Base-by-base conservation (phyloP, 2,329 filamentous ascomycete species). In the Fusarium cyanostomum region DNA sequence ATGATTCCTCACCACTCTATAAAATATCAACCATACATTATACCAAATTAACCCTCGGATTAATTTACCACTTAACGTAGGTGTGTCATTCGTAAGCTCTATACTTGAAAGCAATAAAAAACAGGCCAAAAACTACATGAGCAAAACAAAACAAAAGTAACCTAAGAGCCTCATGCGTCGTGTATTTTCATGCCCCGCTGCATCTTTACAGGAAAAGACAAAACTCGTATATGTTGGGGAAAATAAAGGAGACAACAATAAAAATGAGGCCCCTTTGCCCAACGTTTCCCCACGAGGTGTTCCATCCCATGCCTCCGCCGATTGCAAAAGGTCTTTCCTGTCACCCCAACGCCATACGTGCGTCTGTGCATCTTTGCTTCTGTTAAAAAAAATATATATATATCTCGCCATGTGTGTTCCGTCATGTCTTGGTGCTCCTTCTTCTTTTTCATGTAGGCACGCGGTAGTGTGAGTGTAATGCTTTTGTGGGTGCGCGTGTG, bases 331-430 rank as follows among this genome's bases (percentile, higher is more conserved):
- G 42, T 58, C 60, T 59, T 59, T 43, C 55, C 52, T 63, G 49
- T 70, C 70, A 66, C 71, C 71, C 49, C 71, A 75, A 73, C 73
- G 71, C 73, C 73, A 53, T 59, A 64, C 49, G 61, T 69, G 68
- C 64, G 64, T 71, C 56, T 46, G 53, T 67, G 56, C 21, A 59
- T 66, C 52, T 48, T 61, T 38, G 46, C 34, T 66, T 50, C 49
- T 59, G 42, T 49, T 27, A 21, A 52, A 24, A 26, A n/a, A 44
- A 10, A 31, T 26, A 16, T 27, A 16, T 35, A 26, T 42, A 52
- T 56, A 38, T 42, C 38, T 49, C 45, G 33, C 27, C 30, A 24
- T 26, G 46, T 52, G 55, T 59, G 37, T 60, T 52, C 49, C 37
- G 44, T 52, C 31, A 51, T 49, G 41, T 62, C 50, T 60, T 51